phyloP scores from a whole-genome alignment of 306 rosid species.

The Vicia sativa region DNA sequence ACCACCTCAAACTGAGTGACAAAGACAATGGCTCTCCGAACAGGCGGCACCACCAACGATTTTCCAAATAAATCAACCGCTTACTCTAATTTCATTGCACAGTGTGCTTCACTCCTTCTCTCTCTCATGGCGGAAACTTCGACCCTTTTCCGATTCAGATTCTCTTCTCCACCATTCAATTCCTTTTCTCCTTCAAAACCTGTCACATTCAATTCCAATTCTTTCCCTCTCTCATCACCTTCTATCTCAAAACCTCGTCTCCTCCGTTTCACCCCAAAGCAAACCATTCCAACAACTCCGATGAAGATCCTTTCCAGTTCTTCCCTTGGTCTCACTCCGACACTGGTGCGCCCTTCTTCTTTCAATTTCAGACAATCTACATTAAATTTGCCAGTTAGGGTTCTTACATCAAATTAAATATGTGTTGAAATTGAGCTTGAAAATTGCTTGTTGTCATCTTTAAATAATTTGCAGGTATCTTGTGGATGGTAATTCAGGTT shows the following conservation, averaged over 20 bases:
- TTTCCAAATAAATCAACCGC: not conserved
- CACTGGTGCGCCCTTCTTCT: slow-evolving; percentile 45
- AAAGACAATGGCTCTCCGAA: slow-evolving; percentile 16
- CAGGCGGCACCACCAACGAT: slow-evolving; percentile 5
- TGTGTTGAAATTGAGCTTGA: not conserved
- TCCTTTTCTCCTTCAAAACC: slow-evolving; percentile 44
- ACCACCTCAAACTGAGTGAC: not conserved
- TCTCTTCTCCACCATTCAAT: slow-evolving; percentile 40
- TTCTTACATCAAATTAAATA: not conserved
- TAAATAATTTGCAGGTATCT: slow-evolving; percentile 1
- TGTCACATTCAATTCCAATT: slow-evolving; percentile 30
- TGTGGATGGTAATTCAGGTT: slow-evolving; percentile 15
- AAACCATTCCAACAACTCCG: slow-evolving; percentile 47
- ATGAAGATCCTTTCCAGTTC: slow-evolving; percentile 57
- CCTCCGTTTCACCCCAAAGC: slow-evolving; percentile 57
- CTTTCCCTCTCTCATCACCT: slow-evolving; percentile 42
- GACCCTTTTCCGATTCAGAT: slow-evolving; percentile 44
- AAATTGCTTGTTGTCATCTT: not conserved
- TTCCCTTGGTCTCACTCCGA: slow-evolving; percentile 77
- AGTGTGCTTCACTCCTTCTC: slow-evolving; percentile 30
- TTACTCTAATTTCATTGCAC: not conserved
- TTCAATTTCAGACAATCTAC: not conserved
- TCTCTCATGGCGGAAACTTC: slow-evolving; percentile 64
- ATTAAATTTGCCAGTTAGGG: not conserved
- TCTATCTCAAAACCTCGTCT: slow-evolving; percentile 51